Evolutionary conservation across 1,284 basidiomycete species (phyloP).

Genomic region (Ustilago hordei): DNA sequence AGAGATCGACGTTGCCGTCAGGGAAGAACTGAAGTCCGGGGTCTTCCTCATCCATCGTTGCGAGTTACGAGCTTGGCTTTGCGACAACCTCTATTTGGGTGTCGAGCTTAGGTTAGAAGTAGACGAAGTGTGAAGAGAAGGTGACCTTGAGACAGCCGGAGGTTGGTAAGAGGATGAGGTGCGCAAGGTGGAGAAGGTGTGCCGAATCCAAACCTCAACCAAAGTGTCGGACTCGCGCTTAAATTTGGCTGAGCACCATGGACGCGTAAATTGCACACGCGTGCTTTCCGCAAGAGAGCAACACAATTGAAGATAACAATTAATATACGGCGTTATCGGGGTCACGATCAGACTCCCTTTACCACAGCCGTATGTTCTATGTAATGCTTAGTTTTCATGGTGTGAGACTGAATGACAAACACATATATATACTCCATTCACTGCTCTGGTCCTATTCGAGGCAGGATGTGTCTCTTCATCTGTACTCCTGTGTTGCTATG

Average conservation of each 20-base stretch:
- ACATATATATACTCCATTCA: too few species aligned
- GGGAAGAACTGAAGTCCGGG: slow-evolving; percentile 66
- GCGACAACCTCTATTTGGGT: neutral
- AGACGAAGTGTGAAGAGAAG: neutral
- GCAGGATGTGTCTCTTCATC: too few species aligned
- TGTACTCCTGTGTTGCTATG: too few species aligned
- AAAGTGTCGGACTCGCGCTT: slow-evolving; percentile 17
- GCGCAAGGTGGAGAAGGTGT: neutral
- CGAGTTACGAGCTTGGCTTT: neutral
- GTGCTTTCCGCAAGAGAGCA: slow-evolving; percentile 1
- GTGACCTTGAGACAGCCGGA: neutral
- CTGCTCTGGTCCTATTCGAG: too few species aligned
- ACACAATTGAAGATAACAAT: too few species aligned
- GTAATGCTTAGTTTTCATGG: too few species aligned
- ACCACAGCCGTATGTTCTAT: too few species aligned
- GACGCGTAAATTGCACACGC: slow-evolving; percentile 44
- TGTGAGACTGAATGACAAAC: too few species aligned
- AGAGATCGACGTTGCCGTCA: slow-evolving; percentile 66
- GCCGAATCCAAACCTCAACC: neutral
- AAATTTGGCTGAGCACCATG: slow-evolving; percentile 5
- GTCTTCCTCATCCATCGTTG: slow-evolving; percentile 59
- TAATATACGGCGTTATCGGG: too few species aligned
- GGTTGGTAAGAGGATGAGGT: neutral
- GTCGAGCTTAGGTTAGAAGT: neutral
- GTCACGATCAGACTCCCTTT: too few species aligned